Evolutionary conservation across 306 rosid genomes (phyloP), one percentile per base, ranked within the genome.

Genomic region (Lathyrus aphaca): DNA sequence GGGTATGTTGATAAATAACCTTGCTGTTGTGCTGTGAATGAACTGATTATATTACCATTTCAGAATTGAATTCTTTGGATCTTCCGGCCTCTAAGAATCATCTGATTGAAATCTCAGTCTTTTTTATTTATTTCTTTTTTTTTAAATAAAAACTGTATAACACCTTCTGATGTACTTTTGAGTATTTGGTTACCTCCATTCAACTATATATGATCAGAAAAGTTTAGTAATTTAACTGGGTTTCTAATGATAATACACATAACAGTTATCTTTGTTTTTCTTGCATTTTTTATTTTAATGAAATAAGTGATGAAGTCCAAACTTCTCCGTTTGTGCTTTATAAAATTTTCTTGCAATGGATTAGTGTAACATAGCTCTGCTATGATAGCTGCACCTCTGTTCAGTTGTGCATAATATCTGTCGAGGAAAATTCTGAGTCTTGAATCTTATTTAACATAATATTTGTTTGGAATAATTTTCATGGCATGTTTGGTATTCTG

Each of bases 1-100:
- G 98, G 88, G 98, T 94, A 83, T 8, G 79, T 73, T 37, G 38
- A 8, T 15, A 2, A 23, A 68, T 73, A 51, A 59, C 50, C 43
- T 6, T 64, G 42, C 18, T 8, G 17, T 42, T 73, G 18, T 50
- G 45, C 42, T 73, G 60, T 74, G 12, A 51, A 64, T 42, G 59
- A 38, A 45, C 56, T 10, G 62, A 66, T 80, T n/a, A n/a, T 58
- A 3, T 57, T 60, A 43, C 27, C 25, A 15, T 49, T 66, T 37
- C 27, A 32, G 15, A 53, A 29, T 66, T 59, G 74, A 59, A 46
- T 53, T 72, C 3, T 53, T 5, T 35, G 23, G 4, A 40, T 35
- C 17, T 38, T 53, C 37, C 21, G 45, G 29, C 37, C 77, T 58
- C 21, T 71, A 55, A 43, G 54, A 30, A 60, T 81, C 30, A 67